These are phyloP conservation scores for Hanseniaspora sp. DNA, from an alignment of 1,139 yeast species.

Conservation along the genomic window DNA sequence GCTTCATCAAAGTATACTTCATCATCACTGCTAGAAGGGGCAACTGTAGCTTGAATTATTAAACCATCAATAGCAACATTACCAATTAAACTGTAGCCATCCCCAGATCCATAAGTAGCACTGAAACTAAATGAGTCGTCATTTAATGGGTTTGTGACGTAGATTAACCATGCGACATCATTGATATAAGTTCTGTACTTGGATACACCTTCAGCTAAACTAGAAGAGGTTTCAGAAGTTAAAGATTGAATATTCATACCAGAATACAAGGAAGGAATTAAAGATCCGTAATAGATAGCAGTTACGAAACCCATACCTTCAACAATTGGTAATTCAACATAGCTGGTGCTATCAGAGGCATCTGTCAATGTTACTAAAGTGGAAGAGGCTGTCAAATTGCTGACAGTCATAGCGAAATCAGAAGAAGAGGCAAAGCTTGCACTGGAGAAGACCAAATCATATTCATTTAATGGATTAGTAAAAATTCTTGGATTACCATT, in stretches of 20 bases:
- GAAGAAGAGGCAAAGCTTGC: slow-evolving; percentile 24
- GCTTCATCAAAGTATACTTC: slow-evolving; percentile 42
- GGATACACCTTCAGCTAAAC: slow-evolving; percentile 34
- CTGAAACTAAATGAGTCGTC: slow-evolving; percentile 30
- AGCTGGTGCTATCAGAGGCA: slow-evolving; percentile 24
- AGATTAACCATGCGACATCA: slow-evolving; percentile 48
- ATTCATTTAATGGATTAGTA: slow-evolving; percentile 44
- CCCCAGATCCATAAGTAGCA: slow-evolving; percentile 21
- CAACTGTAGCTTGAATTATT: slow-evolving; percentile 50
- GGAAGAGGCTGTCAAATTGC: slow-evolving; percentile 48
- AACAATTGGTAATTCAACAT: slow-evolving; percentile 36
- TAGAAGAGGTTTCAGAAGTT: slow-evolving; percentile 35
- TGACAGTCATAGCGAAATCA: slow-evolving; percentile 32
- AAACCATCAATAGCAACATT: slow-evolving; percentile 42
- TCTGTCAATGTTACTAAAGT: slow-evolving; percentile 41
- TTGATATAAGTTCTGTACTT: slow-evolving; percentile 49
- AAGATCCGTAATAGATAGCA: slow-evolving; percentile 48
- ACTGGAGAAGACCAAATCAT: slow-evolving; percentile 48
- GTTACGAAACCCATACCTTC: slow-evolving; percentile 78
- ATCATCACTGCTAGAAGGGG: slow-evolving; percentile 37
- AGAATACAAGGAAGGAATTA: slow-evolving; percentile 45
- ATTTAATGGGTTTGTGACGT: slow-evolving; percentile 43
- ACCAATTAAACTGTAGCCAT: slow-evolving; percentile 35
- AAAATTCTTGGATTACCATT: slow-evolving; percentile 35
- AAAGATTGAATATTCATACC: slow-evolving; percentile 43